Conservation (phyloP, 1,284 basidiomycete species). For the Exsudoporus floridanus region DNA sequence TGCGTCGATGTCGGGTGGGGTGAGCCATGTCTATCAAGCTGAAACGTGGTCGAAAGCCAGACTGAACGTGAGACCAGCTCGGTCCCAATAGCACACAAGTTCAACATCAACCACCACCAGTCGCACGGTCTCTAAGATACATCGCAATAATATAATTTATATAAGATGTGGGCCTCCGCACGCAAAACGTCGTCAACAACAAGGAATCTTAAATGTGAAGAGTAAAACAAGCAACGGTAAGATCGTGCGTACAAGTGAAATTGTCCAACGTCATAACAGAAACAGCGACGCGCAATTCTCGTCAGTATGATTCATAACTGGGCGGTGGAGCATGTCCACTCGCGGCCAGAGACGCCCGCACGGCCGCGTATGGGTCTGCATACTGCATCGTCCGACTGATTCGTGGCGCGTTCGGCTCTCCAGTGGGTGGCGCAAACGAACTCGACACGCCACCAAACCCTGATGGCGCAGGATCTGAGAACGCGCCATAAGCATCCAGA, state of each 20-base stretch:
- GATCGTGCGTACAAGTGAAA: constrained; percentile 16
- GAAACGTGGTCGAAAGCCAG: background rate
- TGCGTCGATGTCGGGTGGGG: constrained; percentile 12
- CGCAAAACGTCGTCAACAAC: constrained; percentile 7
- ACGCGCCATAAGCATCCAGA: constrained; percentile 85
- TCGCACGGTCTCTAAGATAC: constrained; percentile 13
- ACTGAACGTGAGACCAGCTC: constrained; percentile 18
- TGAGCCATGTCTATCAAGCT: constrained; percentile 11
- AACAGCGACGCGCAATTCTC: background rate
- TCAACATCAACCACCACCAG: constrained; percentile 1
- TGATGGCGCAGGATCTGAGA: constrained; percentile 75
- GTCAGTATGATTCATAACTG: constrained; percentile 47
- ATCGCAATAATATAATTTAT: constrained; percentile 13
- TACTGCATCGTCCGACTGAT: constrained; percentile 88
- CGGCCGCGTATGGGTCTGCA: constrained; percentile 77
- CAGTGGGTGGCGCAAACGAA: constrained; percentile 32
- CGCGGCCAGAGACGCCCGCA: constrained; percentile 50
- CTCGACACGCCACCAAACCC: constrained; percentile 50
- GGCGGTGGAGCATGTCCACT: constrained; percentile 39
- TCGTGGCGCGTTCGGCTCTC: constrained; percentile 45
- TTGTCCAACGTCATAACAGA: constrained; percentile 2
- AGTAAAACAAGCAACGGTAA: constrained; percentile 7
- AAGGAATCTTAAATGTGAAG: constrained; percentile 6
- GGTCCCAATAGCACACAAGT: constrained; percentile 8
- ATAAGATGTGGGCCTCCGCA: background rate